Evolutionary conservation across 2,329 filamentous ascomycete genomes (phyloP).

Genomic region (Helotiales sp.): DNA sequence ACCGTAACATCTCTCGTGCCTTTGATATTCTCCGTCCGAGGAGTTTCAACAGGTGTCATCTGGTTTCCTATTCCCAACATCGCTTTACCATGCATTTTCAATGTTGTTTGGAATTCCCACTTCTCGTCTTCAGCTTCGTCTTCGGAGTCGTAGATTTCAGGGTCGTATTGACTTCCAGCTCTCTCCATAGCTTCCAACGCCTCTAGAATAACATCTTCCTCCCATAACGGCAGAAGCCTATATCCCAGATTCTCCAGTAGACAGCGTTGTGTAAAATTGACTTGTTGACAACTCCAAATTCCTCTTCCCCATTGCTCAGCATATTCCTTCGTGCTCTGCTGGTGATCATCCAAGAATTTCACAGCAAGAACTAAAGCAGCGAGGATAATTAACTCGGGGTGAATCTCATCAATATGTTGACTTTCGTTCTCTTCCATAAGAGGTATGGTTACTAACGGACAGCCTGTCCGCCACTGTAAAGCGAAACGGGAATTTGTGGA

Average conservation of each 20-base stretch:
- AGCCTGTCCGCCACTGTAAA: slow-evolving; percentile 59
- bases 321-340: slow-evolving; percentile 55
- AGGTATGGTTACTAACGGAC: slow-evolving; percentile 45
- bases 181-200: slow-evolving; percentile 65
- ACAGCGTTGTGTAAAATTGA: slow-evolving; percentile 63
- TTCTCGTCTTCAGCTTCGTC: slow-evolving; percentile 10
- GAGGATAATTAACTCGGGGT: slow-evolving; percentile 63
- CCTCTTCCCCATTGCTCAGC: slow-evolving; percentile 52
- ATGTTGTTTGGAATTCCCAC: slow-evolving; percentile 20
- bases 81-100: slow-evolving; percentile 14
- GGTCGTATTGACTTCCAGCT: slow-evolving; percentile 39
- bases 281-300: slow-evolving; percentile 60
- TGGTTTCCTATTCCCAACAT: slow-evolving; percentile 14
- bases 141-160: slow-evolving; percentile 14
- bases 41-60: slow-evolving; percentile 25
- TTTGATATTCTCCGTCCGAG: slow-evolving; percentile 16
- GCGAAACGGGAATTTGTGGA: slow-evolving; percentile 63
- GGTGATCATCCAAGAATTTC: slow-evolving; percentile 64
- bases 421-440: slow-evolving; percentile 30
- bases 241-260: slow-evolving; percentile 66
- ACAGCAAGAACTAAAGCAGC: slow-evolving; percentile 62
- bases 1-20: slow-evolving; percentile 10
- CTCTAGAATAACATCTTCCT: slow-evolving; percentile 55
- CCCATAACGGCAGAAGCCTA: slow-evolving; percentile 60
- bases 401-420: slow-evolving; percentile 60